These are phyloP conservation scores for Alternaria tenuissima DNA, from an alignment of 2,329 filamentous ascomycete species.

Conservation along the genomic window DNA sequence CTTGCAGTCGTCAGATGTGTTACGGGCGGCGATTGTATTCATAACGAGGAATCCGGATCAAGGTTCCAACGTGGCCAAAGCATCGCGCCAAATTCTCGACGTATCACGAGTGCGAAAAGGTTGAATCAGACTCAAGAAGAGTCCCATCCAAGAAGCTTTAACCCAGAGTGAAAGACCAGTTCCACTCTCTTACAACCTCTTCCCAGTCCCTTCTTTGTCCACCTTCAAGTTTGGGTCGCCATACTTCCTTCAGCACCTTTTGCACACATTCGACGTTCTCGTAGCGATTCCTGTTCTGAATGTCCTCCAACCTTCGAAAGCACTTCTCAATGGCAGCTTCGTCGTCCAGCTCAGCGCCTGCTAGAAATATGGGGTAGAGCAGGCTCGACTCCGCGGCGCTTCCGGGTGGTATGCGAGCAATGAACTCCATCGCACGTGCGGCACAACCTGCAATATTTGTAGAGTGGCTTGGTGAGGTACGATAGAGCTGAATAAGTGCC, in stretches of 20 bases:
- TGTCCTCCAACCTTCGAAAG: constrained; percentile 40
- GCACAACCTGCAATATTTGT: constrained; percentile 39
- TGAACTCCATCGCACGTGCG: constrained; percentile 46
- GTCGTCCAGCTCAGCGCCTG: constrained; percentile 44
- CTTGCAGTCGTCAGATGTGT: background rate
- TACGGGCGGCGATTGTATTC: background rate
- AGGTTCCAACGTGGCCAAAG: background rate
- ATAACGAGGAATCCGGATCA: background rate
- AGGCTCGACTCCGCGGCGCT: constrained; percentile 47
- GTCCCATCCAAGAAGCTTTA: constrained; percentile 12
- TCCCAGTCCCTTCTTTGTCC: constrained; percentile 45
- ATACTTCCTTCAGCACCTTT: constrained; percentile 48
- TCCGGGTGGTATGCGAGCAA: constrained; percentile 45
- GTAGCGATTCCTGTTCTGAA: constrained; percentile 46
- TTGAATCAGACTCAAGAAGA: background rate
- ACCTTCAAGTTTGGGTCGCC: constrained; percentile 42
- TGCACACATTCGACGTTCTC: constrained; percentile 47
- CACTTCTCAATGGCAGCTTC: constrained; percentile 41
- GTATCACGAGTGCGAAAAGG: background rate
- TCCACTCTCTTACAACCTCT: constrained; percentile 46
- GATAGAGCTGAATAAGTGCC: constrained; percentile 47
- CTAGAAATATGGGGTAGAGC: constrained; percentile 48
- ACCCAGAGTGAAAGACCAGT: constrained; percentile 47
- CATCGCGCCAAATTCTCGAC: background rate
- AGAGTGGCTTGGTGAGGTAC: constrained; percentile 38